Conservation (phyloP, 176 grass and related monocot species). For the Aegilops sharonensis region DNA sequence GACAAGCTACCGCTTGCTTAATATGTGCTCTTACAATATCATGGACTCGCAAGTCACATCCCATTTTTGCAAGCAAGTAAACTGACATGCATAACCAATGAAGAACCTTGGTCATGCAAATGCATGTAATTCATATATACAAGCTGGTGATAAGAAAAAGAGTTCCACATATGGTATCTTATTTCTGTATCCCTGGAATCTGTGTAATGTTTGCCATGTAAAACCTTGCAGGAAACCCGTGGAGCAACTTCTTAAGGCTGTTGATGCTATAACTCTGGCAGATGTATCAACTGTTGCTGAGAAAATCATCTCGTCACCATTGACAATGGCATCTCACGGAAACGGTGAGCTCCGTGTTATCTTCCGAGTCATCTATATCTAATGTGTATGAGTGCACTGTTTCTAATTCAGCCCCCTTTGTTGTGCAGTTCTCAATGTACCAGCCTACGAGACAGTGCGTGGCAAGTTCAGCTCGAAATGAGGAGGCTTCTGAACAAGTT, state of each 20-base stretch:
- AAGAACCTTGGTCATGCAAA: not conserved
- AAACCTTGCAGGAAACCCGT: conserved; percentile 75
- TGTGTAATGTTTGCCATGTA: not conserved
- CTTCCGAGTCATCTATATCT: not conserved
- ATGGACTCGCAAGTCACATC: not conserved
- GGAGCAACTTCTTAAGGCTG: conserved; percentile 67
- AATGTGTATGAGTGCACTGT: not conserved
- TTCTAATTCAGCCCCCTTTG: not conserved
- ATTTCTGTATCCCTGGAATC: not conserved
- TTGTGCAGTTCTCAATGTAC: conserved; percentile 75
- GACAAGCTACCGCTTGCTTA: not conserved
- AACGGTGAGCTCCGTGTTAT: conserved; percentile 51
- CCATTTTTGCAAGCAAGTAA: not conserved
- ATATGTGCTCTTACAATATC: not conserved
- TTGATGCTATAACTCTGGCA: conserved; percentile 77
- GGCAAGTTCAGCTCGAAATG: conserved; percentile 80
- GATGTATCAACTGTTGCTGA: conserved; percentile 73
- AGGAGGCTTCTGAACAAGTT: conserved; percentile 43
- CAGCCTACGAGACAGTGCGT: conserved; percentile 77
- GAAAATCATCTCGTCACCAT: conserved; percentile 76
- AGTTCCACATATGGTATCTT: not conserved
- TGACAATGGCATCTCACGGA: conserved; percentile 92
- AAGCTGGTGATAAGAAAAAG: not conserved
- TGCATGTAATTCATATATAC: not conserved
- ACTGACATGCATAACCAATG: not conserved